Percentiles rank a stretch among this genome's conserved stretches.
Evolutionary conservation across 164 flowering plant species (phyloP).

Genomic region (Echeveria elegans): DNA sequence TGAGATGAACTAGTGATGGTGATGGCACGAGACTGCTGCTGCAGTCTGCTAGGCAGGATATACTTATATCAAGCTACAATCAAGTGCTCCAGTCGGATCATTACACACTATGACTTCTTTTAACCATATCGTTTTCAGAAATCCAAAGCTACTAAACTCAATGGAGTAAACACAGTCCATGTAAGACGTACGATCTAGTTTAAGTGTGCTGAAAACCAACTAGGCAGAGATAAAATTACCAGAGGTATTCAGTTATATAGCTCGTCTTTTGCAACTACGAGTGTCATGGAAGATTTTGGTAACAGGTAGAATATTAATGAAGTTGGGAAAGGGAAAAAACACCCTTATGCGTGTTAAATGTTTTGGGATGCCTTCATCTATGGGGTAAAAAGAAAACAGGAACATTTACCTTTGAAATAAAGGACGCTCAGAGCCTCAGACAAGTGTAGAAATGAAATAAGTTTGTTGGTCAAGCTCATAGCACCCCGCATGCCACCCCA

Average conservation of each 20-base stretch:
- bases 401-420: constrained; percentile 56
- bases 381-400: not conserved
- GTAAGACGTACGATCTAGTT: not conserved
- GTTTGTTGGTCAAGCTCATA: constrained; percentile 80
- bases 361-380: not conserved
- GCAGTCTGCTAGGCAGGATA: too few species aligned
- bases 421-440: constrained; percentile 88
- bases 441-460: constrained; percentile 67
- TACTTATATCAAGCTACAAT: too few species aligned
- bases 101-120: too few species aligned
- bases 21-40: too few species aligned
- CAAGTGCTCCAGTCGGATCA: too few species aligned
- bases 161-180: too few species aligned
- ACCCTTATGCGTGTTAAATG: not conserved
- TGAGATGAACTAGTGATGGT: too few species aligned
- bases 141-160: too few species aligned
- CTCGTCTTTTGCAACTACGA: not conserved
- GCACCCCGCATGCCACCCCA: constrained; percentile 99
- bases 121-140: too few species aligned
- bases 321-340: not conserved
- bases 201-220: too few species aligned
- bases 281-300: not conserved
- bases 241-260: not conserved
- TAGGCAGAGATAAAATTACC: too few species aligned
- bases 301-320: not conserved